Evolutionary conservation across 2,329 filamentous ascomycete species (phyloP).

Genomic region (Fusarium torulosum): DNA sequence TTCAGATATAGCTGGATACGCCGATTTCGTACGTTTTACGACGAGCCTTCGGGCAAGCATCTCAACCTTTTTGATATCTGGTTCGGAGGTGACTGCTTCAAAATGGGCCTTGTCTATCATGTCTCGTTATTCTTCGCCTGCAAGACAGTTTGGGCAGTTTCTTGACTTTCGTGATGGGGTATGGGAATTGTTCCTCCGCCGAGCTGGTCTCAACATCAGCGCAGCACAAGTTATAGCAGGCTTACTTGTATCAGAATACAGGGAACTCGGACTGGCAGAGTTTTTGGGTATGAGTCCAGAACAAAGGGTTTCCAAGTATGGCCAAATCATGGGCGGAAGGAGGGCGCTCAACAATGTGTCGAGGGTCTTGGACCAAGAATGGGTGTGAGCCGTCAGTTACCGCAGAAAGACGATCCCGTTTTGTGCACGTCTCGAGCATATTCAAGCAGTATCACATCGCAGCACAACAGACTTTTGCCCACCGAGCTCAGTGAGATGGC

Average conservation of each 20-base stretch:
- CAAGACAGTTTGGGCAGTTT: slow-evolving; percentile 49
- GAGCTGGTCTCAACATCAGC: slow-evolving; percentile 54
- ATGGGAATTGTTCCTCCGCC: slow-evolving; percentile 55
- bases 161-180: slow-evolving; percentile 57
- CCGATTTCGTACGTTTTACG: slow-evolving; percentile 65
- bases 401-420: too few species aligned
- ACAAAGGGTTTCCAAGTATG: slow-evolving; percentile 46
- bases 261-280: slow-evolving; percentile 46
- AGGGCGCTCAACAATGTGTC: slow-evolving; percentile 40
- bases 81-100: slow-evolving; percentile 62
- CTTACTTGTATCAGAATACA: slow-evolving; percentile 45
- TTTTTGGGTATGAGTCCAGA: slow-evolving; percentile 51
- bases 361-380: slow-evolving; percentile 23
- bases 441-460: slow-evolving; percentile 14
- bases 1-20: slow-evolving; percentile 60
- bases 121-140: slow-evolving; percentile 56
- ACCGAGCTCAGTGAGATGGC: slow-evolving; percentile 28
- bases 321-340: slow-evolving; percentile 46
- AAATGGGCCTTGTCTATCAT: slow-evolving; percentile 68
- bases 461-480: slow-evolving; percentile 33
- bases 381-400: slow-evolving; percentile 8
- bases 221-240: slow-evolving; percentile 53
- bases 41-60: slow-evolving; percentile 56
- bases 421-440: background rate
- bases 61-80: slow-evolving; percentile 62